These are phyloP conservation scores for Alternaria dauci DNA, from an alignment of 2,329 filamentous ascomycete species.

Conservation along the genomic window DNA sequence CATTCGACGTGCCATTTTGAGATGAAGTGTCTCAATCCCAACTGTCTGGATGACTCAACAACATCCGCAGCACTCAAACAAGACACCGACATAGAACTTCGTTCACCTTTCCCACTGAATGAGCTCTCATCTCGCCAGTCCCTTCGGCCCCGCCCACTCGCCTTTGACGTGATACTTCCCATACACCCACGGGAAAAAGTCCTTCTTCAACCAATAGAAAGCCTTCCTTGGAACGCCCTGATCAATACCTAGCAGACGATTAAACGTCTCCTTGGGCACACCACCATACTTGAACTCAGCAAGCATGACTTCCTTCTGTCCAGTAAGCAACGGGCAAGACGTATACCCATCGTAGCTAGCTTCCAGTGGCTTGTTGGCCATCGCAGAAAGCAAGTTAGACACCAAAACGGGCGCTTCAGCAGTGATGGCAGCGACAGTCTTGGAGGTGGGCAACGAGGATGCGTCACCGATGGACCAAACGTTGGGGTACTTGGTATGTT, in stretches of 20 bases:
- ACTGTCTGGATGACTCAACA: neutral
- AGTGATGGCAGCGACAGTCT: constrained; percentile 52
- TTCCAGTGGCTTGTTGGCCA: constrained; percentile 37
- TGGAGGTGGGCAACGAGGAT: constrained; percentile 50
- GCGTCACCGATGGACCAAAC: constrained; percentile 53
- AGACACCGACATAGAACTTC: neutral
- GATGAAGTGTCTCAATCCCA: neutral
- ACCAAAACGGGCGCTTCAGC: constrained; percentile 49
- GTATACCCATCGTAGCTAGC: constrained; percentile 51
- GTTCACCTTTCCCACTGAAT: neutral
- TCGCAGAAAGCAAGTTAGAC: constrained; percentile 42
- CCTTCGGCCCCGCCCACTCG: constrained; percentile 68
- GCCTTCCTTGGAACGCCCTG: constrained; percentile 64
- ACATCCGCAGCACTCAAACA: neutral
- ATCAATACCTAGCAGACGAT: constrained; percentile 62
- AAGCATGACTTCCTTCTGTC: constrained; percentile 70
- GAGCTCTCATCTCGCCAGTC: constrained; percentile 47
- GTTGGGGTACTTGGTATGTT: constrained; percentile 50
- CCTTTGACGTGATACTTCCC: constrained; percentile 68
- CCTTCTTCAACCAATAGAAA: constrained; percentile 71
- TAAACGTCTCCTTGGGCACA: constrained; percentile 70
- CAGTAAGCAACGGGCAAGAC: constrained; percentile 50
- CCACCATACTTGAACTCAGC: constrained; percentile 73
- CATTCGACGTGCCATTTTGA: neutral
- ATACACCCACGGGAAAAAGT: constrained; percentile 74